phyloP scores from a whole-genome alignment of 2,329 filamentous ascomycete species.

The Westerdykella ornata region DNA sequence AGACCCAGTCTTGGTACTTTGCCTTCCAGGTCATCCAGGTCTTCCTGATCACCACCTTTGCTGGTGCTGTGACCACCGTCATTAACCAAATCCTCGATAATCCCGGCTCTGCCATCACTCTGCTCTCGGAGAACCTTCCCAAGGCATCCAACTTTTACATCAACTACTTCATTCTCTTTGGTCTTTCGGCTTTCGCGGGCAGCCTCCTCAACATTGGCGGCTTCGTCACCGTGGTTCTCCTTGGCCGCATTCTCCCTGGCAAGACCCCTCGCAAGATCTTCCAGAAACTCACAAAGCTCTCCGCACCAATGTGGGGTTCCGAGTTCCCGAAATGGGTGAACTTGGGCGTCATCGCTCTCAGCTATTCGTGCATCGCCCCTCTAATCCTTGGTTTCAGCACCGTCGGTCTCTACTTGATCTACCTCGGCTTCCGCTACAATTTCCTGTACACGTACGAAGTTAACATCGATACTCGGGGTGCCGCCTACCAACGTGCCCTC shows the following conservation, averaged over 20 bases:
- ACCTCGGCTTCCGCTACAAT: slow-evolving; percentile 46
- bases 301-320: slow-evolving; percentile 41
- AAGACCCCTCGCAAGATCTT: slow-evolving; percentile 45
- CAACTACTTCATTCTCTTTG: slow-evolving; percentile 89
- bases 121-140: slow-evolving; percentile 70
- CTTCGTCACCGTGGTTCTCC: slow-evolving; percentile 75
- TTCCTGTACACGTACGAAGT: slow-evolving; percentile 46
- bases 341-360: slow-evolving; percentile 40
- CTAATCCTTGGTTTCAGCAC: slow-evolving; percentile 43
- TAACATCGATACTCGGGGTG: slow-evolving; percentile 43
- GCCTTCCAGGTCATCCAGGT: slow-evolving; percentile 89
- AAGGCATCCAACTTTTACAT: slow-evolving; percentile 92
- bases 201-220: slow-evolving; percentile 69
- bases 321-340: slow-evolving; percentile 46
- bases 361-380: slow-evolving; percentile 46
- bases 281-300: slow-evolving; percentile 39
- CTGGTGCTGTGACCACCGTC: slow-evolving; percentile 65
- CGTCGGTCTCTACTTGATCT: slow-evolving; percentile 41
- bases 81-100: slow-evolving; percentile 52
- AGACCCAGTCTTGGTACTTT: slow-evolving; percentile 89
- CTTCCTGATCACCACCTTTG: slow-evolving; percentile 78
- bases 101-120: slow-evolving; percentile 53
- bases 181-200: slow-evolving; percentile 38
- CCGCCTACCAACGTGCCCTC: slow-evolving; percentile 42
- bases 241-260: slow-evolving; percentile 54